These are phyloP conservation scores for Entelexis paramagnoliae DNA, from an alignment of 1,139 yeast genomes.

Conservation along the genomic window DNA sequence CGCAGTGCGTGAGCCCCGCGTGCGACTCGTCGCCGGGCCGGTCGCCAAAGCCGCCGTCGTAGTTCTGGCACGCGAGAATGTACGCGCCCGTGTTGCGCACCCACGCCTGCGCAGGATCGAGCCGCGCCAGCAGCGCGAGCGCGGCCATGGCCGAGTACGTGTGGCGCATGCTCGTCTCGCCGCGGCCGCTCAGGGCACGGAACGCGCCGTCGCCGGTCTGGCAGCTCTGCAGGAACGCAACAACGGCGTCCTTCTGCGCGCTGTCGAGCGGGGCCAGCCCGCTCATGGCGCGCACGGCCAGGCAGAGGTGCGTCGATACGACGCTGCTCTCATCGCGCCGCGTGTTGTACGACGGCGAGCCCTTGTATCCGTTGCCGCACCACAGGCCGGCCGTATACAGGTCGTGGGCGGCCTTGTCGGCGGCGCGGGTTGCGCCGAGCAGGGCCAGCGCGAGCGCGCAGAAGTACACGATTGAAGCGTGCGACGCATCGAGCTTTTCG, in stretches of 20 bases:
- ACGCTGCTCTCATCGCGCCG: constrained; percentile 35
- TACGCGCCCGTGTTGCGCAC: constrained; percentile 40
- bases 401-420: constrained; percentile 33
- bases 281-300: constrained; percentile 38
- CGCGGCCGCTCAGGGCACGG: constrained; percentile 36
- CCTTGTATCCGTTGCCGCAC: constrained; percentile 13
- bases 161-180: constrained; percentile 63
- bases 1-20: constrained; percentile 83
- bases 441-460: constrained; percentile 53
- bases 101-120: constrained; percentile 34
- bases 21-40: constrained; percentile 56
- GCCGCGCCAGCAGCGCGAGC: constrained; percentile 39
- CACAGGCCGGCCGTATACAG: constrained; percentile 11
- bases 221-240: constrained; percentile 31
- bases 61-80: constrained; percentile 39
- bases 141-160: constrained; percentile 62
- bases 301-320: constrained; percentile 54
- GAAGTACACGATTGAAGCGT: constrained; percentile 55
- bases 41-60: constrained; percentile 62
- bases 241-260: constrained; percentile 37
- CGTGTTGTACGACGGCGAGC: constrained; percentile 31
- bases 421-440: constrained; percentile 31
- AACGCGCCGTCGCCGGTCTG: constrained; percentile 48
- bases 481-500: constrained; percentile 46
- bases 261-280: constrained; percentile 30